Base-by-base conservation (phyloP, 2,329 filamentous ascomycete genomes). In the Rhexocercosporidium sp. region DNA sequence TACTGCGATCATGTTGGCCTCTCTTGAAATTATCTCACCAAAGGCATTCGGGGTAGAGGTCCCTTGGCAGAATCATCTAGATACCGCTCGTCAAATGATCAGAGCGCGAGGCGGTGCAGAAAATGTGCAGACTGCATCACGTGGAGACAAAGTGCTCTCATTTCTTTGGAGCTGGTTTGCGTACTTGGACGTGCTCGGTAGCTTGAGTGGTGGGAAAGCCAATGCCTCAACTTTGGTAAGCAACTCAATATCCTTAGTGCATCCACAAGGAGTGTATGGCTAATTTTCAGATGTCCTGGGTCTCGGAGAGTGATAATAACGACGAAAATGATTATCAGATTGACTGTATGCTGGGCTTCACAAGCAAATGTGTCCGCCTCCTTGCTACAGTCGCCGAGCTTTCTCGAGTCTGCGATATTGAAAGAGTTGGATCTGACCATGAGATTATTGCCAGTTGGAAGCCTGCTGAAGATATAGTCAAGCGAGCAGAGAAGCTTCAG, bases 111-210 rank as follows among this genome's bases (percentile, higher is more conserved):
- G 85, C 47, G 87, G 88, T 22, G 84, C 88, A 11, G 84, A 86
- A 61, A 79, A 83, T 31, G 85, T 85, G 71, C 78, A 79, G 64
- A 72, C 64, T 14, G 68, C 79, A 73, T 84, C 81, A 72, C 78
- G 83, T 64, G 74, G 85, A 74, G 84, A 89, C 74, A 82, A 87
- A 74, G 83, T 92, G 64, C 85, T 89, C 63, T 90, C 90, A 62
- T 96, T 96, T 75, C 84, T 96, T 11, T 90, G 88, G 71, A 88
- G 91, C 66, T 96, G 93, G 93, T 91, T 96, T 70, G 91, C 90
- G 1, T 96, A 96, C 78, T 84, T 96, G 22, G 92, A 96, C 75
- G 88, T 96, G 1, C 81, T 96, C 64, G 93, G 92, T 27, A 89
- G 88, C 49, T 82, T 96, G 29, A 89, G 82, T 64, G 91, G 91